Base-by-base conservation (phyloP, 2,329 filamentous ascomycete genomes). In the Orbilia javanica region DNA sequence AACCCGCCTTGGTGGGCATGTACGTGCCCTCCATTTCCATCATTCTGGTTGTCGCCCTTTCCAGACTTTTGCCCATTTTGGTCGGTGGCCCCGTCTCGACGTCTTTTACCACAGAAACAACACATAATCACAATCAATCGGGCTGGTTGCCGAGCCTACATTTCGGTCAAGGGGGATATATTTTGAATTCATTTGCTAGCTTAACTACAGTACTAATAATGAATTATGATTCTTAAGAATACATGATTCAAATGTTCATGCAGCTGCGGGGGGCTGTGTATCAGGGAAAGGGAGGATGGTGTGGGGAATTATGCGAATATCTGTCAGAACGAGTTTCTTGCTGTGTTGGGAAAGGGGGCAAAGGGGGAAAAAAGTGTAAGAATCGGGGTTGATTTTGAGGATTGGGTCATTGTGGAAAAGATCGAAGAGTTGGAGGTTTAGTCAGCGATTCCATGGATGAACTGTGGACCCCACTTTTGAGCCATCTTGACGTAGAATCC, bases 401-500 rank as follows among this genome's bases (percentile, higher is more conserved):
- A 15, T n/a, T n/a, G n/a, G n/a, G n/a, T n/a, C n/a, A n/a, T n/a
- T n/a, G 22, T 13, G 36, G 18, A 57, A 66, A 0, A 1, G 29
- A 29, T 48, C 50, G 18, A 44, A 22, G n/a, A 22, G 29, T 18
- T 29, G 42, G 15, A 29, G 50, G 39, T 31, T 53, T 48, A 65
- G 15, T 55, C 22, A 29, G 44, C 72, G 44, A 67, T 50, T 2
- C 74, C 74, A n/a, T 78, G 71, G 10, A 46, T 60, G 36, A 78
- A 78, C 18, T 67, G 42, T n/a, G 31, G 15, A 7, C 74, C 74
- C 74, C 74, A 78, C 15, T 64, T 71, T 11, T 11, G 67, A 7
- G 74, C 74, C 74, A 78, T 78, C 63, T 68, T 78, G 1, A 22
- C 22, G 20, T 68, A 68, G 46, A 78, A 78, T 20, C 22, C 18